Conservation (phyloP, 1,139 yeast genomes). For the Pichia cactophila region DNA sequence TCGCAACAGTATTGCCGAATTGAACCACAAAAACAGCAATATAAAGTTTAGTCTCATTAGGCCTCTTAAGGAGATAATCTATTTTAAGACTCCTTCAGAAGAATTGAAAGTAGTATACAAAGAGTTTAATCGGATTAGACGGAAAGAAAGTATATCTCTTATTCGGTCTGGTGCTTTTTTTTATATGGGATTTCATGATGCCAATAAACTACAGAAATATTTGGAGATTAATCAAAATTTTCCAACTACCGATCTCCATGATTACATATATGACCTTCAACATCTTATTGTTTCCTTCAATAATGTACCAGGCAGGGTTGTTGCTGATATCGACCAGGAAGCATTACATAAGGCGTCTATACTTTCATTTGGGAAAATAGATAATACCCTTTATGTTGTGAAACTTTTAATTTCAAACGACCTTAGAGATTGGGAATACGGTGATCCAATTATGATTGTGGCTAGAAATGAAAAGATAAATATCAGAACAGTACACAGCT, state of each 20-base stretch:
- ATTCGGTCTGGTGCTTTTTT: slow-evolving; percentile 1
- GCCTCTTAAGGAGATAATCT: neutral
- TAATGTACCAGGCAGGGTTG: neutral
- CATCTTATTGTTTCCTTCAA: slow-evolving; percentile 1
- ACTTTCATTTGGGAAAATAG: slow-evolving; percentile 6
- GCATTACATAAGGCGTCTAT: slow-evolving; percentile 2
- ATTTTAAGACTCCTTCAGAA: neutral
- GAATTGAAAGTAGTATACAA: neutral
- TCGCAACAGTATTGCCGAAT: neutral
- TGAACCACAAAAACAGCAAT: neutral
- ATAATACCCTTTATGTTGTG: slow-evolving; percentile 7
- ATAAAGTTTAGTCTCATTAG: neutral
- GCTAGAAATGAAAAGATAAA: slow-evolving; percentile 3
- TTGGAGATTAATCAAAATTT: neutral
- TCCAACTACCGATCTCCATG: neutral
- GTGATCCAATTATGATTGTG: slow-evolving; percentile 8
- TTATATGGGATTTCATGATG: neutral
- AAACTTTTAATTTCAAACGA: slow-evolving; percentile 7
- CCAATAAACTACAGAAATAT: neutral
- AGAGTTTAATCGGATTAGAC: neutral
- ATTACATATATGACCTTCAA: slow-evolving; percentile 3
- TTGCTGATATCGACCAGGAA: neutral
- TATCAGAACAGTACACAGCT: neutral
- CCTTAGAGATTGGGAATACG: slow-evolving; percentile 5
- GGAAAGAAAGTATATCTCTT: neutral